These are phyloP conservation scores for Toxoplasma gondii DNA, from an alignment of 169 alveolate genomes.

Conservation along the genomic window DNA sequence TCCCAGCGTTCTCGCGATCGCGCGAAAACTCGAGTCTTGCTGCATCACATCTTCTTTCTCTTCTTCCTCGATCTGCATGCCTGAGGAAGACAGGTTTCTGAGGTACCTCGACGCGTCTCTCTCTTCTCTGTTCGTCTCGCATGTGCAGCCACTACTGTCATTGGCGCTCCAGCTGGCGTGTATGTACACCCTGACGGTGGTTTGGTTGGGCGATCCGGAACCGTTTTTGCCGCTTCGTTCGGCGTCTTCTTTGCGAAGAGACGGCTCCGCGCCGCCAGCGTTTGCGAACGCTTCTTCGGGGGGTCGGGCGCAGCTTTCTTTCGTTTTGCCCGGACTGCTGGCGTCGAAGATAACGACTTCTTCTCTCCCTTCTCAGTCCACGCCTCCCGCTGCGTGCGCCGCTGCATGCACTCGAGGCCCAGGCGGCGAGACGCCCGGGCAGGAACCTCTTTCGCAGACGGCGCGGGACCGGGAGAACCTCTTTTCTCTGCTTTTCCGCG, in stretches of 20 bases:
- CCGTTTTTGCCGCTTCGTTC: neutral
- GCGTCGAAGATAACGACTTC: neutral
- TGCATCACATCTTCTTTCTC: neutral
- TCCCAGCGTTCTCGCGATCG: neutral
- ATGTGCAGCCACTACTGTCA: neutral
- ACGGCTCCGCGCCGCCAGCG: neutral
- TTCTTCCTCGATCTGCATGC: too few relatives aligned
- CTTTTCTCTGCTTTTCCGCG: neutral
- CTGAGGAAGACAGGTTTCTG: neutral
- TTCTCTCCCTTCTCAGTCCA: neutral
- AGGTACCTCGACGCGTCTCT: neutral
- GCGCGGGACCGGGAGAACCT: neutral
- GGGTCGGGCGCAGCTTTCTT: neutral
- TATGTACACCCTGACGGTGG: conserved; percentile 7
- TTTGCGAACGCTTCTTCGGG: neutral
- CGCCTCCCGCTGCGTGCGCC: neutral
- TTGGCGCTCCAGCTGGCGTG: neutral
- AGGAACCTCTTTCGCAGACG: neutral
- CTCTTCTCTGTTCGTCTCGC: neutral
- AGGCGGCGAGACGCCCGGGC: neutral
- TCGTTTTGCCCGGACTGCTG: neutral
- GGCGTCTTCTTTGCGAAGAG: neutral
- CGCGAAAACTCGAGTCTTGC: neutral
- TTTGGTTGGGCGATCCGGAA: conserved; percentile 6
- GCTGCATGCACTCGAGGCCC: neutral